Conservation (phyloP, 2,329 filamentous ascomycete genomes). For the Sporothrix brasiliensis region DNA sequence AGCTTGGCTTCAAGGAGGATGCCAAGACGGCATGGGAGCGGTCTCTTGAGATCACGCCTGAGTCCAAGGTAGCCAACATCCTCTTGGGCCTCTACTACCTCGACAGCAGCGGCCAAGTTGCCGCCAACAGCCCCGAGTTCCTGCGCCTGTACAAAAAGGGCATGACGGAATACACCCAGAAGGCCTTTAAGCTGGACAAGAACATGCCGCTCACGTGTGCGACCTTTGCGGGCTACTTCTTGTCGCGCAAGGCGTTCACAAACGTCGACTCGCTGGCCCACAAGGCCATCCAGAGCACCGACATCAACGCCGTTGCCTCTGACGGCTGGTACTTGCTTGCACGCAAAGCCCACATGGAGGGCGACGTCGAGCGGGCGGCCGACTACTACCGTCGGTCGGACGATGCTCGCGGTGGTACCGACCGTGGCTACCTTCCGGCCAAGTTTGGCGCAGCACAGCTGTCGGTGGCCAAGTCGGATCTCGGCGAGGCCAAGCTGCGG, state of each 20-base stretch:
- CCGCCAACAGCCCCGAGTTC: constrained; percentile 83
- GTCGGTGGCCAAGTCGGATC: constrained; percentile 78
- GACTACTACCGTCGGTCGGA: constrained; percentile 91
- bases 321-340: constrained; percentile 97
- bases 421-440: constrained; percentile 86
- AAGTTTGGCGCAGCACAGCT: constrained; percentile 94
- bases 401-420: constrained; percentile 86
- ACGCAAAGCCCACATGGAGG: constrained; percentile 83
- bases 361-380: constrained; percentile 71
- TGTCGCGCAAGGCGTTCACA: constrained; percentile 76
- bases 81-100: constrained; percentile 89
- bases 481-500: constrained; percentile 88
- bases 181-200: constrained; percentile 90
- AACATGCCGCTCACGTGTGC: constrained; percentile 86
- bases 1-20: constrained; percentile 90
- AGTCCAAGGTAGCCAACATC: constrained; percentile 88
- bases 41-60: constrained; percentile 74
- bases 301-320: constrained; percentile 94
- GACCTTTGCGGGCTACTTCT: constrained; percentile 87
- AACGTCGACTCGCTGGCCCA: constrained; percentile 86
- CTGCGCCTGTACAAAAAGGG: constrained; percentile 84
- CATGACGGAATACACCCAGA: constrained; percentile 92
- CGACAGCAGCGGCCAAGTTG: constrained; percentile 78
- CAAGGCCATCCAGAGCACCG: constrained; percentile 92
- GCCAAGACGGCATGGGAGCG: constrained; percentile 90